A percentile compares a stretch with the other conserved stretches of the same genome.
Evolutionary conservation across 1,139 yeast species (phyloP).

Genomic region (Candida neerlandica): DNA sequence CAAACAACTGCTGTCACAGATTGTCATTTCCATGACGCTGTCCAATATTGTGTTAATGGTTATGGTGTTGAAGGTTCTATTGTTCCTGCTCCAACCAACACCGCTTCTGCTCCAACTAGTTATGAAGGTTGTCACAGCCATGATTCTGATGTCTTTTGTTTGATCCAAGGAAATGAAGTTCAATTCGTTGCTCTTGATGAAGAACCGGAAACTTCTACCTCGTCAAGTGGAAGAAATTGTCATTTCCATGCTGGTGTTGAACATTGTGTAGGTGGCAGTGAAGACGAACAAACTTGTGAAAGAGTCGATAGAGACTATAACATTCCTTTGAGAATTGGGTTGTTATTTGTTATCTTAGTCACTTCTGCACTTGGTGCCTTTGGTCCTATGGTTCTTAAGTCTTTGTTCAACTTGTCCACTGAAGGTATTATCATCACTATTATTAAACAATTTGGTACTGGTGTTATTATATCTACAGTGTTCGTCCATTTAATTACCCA

Average conservation of each 20-base stretch:
- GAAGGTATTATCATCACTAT: conserved; percentile 30
- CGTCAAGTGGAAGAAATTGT: conserved; percentile 24
- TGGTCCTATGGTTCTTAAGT: conserved; percentile 30
- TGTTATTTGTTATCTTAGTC: conserved; percentile 34
- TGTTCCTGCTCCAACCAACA: conserved; percentile 28
- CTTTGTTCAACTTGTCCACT: conserved; percentile 23
- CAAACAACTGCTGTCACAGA: conserved; percentile 20
- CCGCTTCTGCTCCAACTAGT: conserved; percentile 22
- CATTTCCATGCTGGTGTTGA: conserved; percentile 46
- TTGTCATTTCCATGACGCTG: conserved; percentile 33
- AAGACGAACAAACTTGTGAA: conserved; percentile 20
- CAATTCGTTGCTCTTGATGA: conserved; percentile 22
- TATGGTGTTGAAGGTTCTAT: conserved; percentile 32
- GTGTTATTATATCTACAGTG: conserved; percentile 39
- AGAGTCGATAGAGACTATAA: conserved; percentile 23
- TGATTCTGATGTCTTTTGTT: conserved; percentile 27
- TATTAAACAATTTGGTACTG: conserved; percentile 35
- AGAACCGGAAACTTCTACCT: conserved; percentile 4
- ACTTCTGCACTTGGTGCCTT: conserved; percentile 37
- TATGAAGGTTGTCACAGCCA: conserved; percentile 35
- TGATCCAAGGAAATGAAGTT: conserved; percentile 24
- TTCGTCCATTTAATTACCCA: conserved; percentile 38
- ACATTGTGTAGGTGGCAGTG: conserved; percentile 29
- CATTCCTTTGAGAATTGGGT: conserved; percentile 31
- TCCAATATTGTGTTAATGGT: conserved; percentile 27